Percentiles rank a stretch among this genome's conserved stretches.
These are phyloP conservation scores for Spongospora subterranea DNA, from an alignment of 208 protist genomes.

Conservation along the genomic window DNA sequence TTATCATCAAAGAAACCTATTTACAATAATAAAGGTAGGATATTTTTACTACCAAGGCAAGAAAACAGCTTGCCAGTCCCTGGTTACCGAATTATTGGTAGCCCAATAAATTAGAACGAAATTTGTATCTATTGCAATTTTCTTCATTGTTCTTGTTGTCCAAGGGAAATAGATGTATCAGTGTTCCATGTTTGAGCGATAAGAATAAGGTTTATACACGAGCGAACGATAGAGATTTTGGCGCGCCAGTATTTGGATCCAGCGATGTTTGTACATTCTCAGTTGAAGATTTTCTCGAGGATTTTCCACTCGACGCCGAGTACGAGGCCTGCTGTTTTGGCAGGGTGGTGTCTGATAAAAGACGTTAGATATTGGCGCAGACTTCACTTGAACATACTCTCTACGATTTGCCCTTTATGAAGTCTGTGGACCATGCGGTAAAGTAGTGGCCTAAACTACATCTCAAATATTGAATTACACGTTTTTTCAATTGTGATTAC, in stretches of 20 bases:
- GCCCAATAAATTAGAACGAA: too few species aligned
- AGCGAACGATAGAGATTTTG: constrained; percentile 23
- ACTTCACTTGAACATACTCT: background rate
- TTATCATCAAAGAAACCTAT: too few species aligned
- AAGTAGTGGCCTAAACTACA: constrained; percentile 2
- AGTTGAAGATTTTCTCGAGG: background rate
- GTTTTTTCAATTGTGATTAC: background rate
- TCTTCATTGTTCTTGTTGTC: too few species aligned
- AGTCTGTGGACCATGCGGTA: background rate
- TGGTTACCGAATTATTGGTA: too few species aligned
- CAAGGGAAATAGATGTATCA: too few species aligned
- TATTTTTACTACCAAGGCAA: too few species aligned
- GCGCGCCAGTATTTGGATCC: constrained; percentile 9
- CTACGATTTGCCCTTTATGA: background rate
- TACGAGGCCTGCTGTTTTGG: background rate
- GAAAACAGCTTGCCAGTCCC: too few species aligned
- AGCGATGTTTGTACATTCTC: background rate
- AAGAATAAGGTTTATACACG: background rate
- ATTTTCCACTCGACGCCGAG: background rate
- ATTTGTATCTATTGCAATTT: too few species aligned
- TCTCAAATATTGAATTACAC: background rate
- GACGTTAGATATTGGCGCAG: background rate
- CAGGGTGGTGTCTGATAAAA: background rate
- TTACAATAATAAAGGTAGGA: too few species aligned
- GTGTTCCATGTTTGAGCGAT: too few species aligned